Conservation (phyloP, 106 monocot species). For the Xerophyta viscosa region DNA sequence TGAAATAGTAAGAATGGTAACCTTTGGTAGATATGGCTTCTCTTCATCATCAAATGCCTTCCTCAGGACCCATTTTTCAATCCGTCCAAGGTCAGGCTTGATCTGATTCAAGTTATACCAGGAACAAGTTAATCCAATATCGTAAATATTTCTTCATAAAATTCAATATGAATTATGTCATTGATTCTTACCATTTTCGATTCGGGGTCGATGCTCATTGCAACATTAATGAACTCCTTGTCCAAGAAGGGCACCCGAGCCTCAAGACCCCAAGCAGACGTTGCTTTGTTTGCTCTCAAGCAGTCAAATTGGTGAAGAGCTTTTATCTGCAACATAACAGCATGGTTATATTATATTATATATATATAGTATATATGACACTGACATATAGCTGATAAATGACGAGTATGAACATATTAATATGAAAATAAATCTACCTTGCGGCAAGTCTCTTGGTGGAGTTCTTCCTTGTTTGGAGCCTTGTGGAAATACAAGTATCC, state of each 20-base stretch:
- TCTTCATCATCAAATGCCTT: slow-evolving; percentile 61
- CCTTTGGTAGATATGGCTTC: slow-evolving; percentile 59
- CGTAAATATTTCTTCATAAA: too few relatives aligned
- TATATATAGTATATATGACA: too few relatives aligned
- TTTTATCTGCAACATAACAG: slow-evolving; percentile 30
- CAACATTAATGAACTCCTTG: slow-evolving; percentile 47
- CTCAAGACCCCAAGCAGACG: slow-evolving; percentile 59
- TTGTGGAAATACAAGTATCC: slow-evolving; percentile 69
- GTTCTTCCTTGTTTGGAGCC: slow-evolving; percentile 62
- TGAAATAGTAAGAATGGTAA: too few relatives aligned
- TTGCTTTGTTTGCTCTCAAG: slow-evolving; percentile 52
- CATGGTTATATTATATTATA: background rate
- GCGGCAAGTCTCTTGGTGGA: slow-evolving; percentile 50
- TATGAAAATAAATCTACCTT: too few relatives aligned
- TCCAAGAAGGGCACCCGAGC: slow-evolving; percentile 57
- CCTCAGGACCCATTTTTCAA: slow-evolving; percentile 58
- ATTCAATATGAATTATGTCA: too few relatives aligned
- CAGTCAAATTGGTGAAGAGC: slow-evolving; percentile 61
- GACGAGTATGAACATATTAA: too few relatives aligned
- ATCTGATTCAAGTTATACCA: slow-evolving; percentile 35
- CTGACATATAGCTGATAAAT: too few relatives aligned
- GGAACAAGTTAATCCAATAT: too few relatives aligned
- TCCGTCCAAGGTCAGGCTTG: slow-evolving; percentile 37
- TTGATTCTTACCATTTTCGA: slow-evolving; percentile 34
- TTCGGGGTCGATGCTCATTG: slow-evolving; percentile 67